These are phyloP conservation scores for Diaporthe sp. DNA, from an alignment of 2,329 filamentous ascomycete species.

Conservation along the genomic window DNA sequence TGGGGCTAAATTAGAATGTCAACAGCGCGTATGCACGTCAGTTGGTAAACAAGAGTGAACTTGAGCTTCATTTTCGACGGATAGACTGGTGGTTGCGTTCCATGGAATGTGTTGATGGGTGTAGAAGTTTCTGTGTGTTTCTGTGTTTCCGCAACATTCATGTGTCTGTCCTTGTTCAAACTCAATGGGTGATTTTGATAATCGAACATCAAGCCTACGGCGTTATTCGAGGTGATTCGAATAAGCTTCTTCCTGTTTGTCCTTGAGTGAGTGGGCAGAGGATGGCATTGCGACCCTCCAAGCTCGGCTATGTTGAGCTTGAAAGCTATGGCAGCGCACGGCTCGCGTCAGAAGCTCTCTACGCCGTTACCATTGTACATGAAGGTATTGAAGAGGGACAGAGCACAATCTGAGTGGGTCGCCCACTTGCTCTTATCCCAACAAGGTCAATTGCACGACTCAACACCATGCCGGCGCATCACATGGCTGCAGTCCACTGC, in stretches of 20 bases:
- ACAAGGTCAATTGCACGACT: slow-evolving; percentile 8
- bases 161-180: neutral
- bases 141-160: too few species aligned
- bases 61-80: neutral
- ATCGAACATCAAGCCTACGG: neutral
- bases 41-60: neutral
- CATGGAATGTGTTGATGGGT: neutral
- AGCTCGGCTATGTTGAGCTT: slow-evolving; percentile 1
- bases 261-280: neutral
- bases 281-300: too few species aligned
- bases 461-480: slow-evolving; percentile 4
- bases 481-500: neutral
- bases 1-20: slow-evolving; percentile 1
- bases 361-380: neutral
- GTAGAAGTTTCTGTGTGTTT: neutral
- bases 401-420: neutral
- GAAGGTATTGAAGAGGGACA: neutral
- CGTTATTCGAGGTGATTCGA: neutral
- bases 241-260: rapidly evolving
- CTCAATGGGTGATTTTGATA: neutral
- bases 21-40: neutral
- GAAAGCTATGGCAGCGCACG: neutral
- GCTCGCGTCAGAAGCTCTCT: neutral
- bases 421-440: neutral
- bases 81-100: too few species aligned